phyloP scores from a whole-genome alignment of 1,284 basidiomycete genomes.

The Ustilago trichophora region DNA sequence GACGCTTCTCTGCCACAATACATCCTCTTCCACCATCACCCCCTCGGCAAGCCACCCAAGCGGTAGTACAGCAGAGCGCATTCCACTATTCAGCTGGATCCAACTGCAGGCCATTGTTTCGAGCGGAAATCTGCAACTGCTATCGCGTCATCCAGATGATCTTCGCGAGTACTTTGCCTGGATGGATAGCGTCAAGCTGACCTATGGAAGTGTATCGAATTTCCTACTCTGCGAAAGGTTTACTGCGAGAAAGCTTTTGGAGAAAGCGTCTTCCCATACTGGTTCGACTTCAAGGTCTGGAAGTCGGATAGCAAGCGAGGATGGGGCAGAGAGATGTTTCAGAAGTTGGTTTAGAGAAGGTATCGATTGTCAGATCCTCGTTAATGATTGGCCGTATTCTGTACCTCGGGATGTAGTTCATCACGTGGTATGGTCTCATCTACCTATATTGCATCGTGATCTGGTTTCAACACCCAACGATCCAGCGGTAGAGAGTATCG shows the following conservation, averaged over 20 bases:
- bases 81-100: constrained; percentile 24
- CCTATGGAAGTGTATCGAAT: constrained; percentile 13
- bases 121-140: constrained; percentile 5
- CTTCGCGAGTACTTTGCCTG: constrained; percentile 37
- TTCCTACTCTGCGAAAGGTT: constrained; percentile 21
- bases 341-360: background rate
- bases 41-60: too few species aligned
- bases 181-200: constrained; percentile 25
- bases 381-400: constrained; percentile 38
- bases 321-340: constrained; percentile 7
- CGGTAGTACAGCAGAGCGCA: too few species aligned
- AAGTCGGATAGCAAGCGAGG: too few species aligned
- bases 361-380: constrained; percentile 18
- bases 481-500: too few species aligned
- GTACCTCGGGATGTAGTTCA: constrained; percentile 10
- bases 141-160: constrained; percentile 23
- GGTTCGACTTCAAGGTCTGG: too few species aligned
- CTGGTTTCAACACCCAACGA: too few species aligned
- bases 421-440: constrained; percentile 22
- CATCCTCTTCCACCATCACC: too few species aligned
- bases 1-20: too few species aligned
- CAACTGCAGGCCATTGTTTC: constrained; percentile 9
- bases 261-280: too few species aligned
- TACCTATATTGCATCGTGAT: constrained; percentile 13
- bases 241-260: constrained; percentile 11